phyloP scores from a whole-genome alignment of 1,284 basidiomycete species.

The Stygiomarasmius scandens region DNA sequence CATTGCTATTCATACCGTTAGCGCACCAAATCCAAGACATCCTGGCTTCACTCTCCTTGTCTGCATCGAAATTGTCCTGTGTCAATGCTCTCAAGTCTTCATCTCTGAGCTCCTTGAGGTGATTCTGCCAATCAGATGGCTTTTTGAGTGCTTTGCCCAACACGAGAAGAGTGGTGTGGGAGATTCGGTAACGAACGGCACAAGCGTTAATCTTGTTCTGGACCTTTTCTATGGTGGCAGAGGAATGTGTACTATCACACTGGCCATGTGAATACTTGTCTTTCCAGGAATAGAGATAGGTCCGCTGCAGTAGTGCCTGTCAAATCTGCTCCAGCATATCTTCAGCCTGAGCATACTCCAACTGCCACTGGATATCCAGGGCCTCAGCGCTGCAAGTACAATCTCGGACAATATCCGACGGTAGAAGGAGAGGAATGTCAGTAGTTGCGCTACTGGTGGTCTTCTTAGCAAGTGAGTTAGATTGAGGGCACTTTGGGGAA shows the following conservation, averaged over 20 bases:
- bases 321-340: background rate
- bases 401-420: background rate
- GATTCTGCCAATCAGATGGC: background rate
- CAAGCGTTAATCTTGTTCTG: background rate
- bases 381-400: background rate
- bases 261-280: background rate
- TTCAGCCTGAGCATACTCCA: background rate
- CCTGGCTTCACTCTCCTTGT: too few species aligned
- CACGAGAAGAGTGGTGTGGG: background rate
- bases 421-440: background rate
- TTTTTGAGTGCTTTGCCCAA: background rate
- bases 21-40: background rate
- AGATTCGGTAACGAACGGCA: background rate
- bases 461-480: too few species aligned
- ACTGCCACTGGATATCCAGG: background rate
- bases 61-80: too few species aligned
- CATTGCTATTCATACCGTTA: background rate
- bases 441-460: too few species aligned
- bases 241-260: background rate
- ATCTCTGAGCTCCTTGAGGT: background rate
- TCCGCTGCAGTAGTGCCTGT: background rate
- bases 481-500: too few species aligned
- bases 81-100: background rate
- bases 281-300: background rate
- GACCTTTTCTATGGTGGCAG: background rate